Percentiles rank a stretch among this genome's conserved stretches.
These are phyloP conservation scores for Sporothrix euskadiensis DNA, from an alignment of 2,329 filamentous ascomycete genomes.

Conservation along the genomic window DNA sequence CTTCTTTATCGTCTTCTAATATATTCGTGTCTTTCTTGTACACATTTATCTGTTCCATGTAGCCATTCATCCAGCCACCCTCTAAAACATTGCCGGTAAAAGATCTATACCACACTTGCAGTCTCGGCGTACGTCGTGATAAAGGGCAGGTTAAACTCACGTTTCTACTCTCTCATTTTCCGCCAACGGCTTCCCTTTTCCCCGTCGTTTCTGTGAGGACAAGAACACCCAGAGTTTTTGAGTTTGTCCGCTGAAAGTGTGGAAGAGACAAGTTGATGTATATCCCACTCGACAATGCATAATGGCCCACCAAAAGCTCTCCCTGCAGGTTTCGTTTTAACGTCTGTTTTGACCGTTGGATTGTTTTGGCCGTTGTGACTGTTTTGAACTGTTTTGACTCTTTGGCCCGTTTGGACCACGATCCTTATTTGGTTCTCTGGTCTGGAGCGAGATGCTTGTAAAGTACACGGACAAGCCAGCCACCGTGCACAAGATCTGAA, in stretches of 20 bases:
- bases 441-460: background rate
- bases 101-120: background rate
- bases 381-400: background rate
- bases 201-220: background rate
- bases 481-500: background rate
- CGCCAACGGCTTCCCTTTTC: constrained; percentile 8
- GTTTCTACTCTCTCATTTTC: background rate
- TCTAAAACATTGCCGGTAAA: background rate
- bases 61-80: background rate
- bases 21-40: background rate
- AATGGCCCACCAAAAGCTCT: background rate
- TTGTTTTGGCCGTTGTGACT: background rate
- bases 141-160: background rate
- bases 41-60: background rate
- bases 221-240: background rate
- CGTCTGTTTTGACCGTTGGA: background rate
- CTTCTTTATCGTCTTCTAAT: background rate
- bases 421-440: background rate
- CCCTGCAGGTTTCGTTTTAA: constrained; percentile 19
- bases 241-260: no score
- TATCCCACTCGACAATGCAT: background rate
- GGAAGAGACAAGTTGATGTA: background rate
- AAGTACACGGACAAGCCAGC: background rate
- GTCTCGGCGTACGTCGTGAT: background rate
- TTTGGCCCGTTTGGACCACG: background rate